phyloP scores from a whole-genome alignment of 1,284 basidiomycete genomes.

The Vanrija pseudolonga region DNA sequence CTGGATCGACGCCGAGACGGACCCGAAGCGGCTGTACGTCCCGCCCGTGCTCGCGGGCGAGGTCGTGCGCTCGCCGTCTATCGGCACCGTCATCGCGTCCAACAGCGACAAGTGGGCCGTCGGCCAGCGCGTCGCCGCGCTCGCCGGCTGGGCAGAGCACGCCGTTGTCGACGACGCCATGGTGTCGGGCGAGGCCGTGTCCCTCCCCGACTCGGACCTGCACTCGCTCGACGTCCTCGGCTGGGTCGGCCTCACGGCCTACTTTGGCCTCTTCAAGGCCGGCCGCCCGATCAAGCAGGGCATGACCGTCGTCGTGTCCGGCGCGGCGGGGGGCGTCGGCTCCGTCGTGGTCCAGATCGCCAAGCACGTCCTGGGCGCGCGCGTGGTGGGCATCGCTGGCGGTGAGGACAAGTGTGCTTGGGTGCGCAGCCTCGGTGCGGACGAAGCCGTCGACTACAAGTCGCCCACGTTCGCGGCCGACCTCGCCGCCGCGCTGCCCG shows the following conservation, averaged over 20 bases:
- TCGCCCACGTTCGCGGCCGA: slow-evolving; percentile 1
- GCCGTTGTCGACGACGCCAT: slow-evolving; percentile 16
- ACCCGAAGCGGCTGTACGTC: slow-evolving; percentile 19
- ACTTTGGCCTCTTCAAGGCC: slow-evolving; percentile 31
- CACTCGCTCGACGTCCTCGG: slow-evolving; percentile 19
- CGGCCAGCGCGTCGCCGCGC: slow-evolving; percentile 12
- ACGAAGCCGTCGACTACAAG: slow-evolving; percentile 46
- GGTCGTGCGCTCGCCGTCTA: slow-evolving; percentile 2
- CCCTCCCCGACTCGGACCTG: background rate
- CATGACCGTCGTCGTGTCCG: slow-evolving; percentile 37
- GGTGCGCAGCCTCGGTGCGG: slow-evolving; percentile 46
- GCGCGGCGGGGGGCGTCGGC: slow-evolving; percentile 33
- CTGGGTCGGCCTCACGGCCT: slow-evolving; percentile 18
- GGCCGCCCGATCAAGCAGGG: slow-evolving; percentile 26
- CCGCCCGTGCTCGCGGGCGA: slow-evolving; percentile 22
- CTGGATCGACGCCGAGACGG: slow-evolving; percentile 22
- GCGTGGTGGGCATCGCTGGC: slow-evolving; percentile 51
- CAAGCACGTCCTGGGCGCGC: slow-evolving; percentile 34
- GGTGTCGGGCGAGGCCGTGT: background rate
- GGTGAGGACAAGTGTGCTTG: slow-evolving; percentile 49
- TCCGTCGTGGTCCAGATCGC: slow-evolving; percentile 26
- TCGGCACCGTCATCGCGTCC: slow-evolving; percentile 16
- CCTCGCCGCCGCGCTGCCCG: slow-evolving; percentile 5
- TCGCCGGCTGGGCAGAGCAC: slow-evolving; percentile 17
- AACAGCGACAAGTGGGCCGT: slow-evolving; percentile 8